phyloP scores from a whole-genome alignment of 148 eudicot species.

The Fallopia convolvulus region DNA sequence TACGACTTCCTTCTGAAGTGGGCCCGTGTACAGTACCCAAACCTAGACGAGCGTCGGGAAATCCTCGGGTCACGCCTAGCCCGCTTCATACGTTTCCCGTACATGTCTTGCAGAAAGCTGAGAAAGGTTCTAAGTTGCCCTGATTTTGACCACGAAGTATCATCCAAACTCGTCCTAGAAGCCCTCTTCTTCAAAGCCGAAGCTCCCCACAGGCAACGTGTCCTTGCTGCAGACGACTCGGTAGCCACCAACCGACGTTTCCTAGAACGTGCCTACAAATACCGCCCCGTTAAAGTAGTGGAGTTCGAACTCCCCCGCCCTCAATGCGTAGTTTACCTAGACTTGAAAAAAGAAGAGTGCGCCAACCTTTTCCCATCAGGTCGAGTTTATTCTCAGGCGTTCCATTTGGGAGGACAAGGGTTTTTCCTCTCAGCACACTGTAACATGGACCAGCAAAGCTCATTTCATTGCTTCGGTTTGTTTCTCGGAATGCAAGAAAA shows the following conservation, averaged over 20 bases:
- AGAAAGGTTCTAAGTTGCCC: constrained; percentile 73
- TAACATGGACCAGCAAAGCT: constrained; percentile 90
- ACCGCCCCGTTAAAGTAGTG: constrained; percentile 76
- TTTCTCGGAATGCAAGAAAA: constrained; percentile 95
- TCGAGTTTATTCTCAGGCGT: constrained; percentile 84
- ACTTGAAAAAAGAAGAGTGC: constrained; percentile 74
- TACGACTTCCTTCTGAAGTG: constrained; percentile 81
- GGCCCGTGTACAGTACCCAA: constrained; percentile 62
- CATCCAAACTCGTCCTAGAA: constrained; percentile 78
- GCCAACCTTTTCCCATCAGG: constrained; percentile 71
- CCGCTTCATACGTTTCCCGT: constrained; percentile 71
- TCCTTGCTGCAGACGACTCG: constrained; percentile 51
- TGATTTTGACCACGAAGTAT: constrained; percentile 76
- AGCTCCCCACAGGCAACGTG: constrained; percentile 78
- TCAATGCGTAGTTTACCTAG: constrained; percentile 84
- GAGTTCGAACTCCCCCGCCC: constrained; percentile 81
- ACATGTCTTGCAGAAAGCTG: constrained; percentile 78
- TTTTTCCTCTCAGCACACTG: constrained; percentile 91
- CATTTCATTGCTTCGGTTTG: constrained; percentile 78
- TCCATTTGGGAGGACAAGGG: constrained; percentile 90
- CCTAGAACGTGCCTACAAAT: constrained; percentile 78
- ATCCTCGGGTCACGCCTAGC: constrained; percentile 65
- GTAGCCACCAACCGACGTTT: constrained; percentile 47
- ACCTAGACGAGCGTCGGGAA: constrained; percentile 71
- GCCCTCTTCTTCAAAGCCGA: constrained; percentile 88